A percentile compares a stretch with the other conserved stretches of the same genome.
Evolutionary conservation across 2,329 filamentous ascomycete species (phyloP).

Genomic region (Trichoderma simmonsii): DNA sequence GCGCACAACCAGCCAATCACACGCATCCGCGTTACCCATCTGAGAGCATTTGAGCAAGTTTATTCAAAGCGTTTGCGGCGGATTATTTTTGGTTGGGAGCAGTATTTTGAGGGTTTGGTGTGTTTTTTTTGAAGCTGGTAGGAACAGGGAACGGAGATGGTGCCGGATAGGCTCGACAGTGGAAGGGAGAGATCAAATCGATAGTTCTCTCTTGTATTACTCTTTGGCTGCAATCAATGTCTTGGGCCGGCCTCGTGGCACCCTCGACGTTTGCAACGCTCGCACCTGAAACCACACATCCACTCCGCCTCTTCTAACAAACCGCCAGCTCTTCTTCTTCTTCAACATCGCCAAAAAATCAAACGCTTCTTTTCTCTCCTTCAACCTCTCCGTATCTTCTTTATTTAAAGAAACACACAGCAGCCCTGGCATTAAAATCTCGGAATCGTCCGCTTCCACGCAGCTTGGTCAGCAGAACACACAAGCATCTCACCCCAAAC

Average conservation of each 20-base stretch:
- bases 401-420: not conserved
- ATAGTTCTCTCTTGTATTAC: not conserved
- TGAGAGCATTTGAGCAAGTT: slow-evolving; percentile 42
- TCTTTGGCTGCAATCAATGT: not conserved
- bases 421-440: not conserved
- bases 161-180: not conserved
- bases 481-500: not conserved
- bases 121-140: too few species aligned
- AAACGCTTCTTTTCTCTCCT: not conserved
- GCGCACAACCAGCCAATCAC: not conserved
- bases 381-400: not conserved
- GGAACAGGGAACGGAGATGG: too few species aligned
- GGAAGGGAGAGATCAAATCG: not conserved
- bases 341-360: not conserved
- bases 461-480: not conserved
- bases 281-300: not conserved
- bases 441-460: not conserved
- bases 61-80: slow-evolving; percentile 16
- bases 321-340: not conserved
- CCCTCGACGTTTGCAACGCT: not conserved
- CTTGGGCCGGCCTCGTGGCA: not conserved
- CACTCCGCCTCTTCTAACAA: not conserved
- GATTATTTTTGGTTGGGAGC: too few species aligned
- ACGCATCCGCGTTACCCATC: not conserved
- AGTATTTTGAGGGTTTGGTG: too few species aligned